Conservation (phyloP, 371 early-diverging fungal genomes). For the Batrachochytrium dendrobatidis region DNA sequence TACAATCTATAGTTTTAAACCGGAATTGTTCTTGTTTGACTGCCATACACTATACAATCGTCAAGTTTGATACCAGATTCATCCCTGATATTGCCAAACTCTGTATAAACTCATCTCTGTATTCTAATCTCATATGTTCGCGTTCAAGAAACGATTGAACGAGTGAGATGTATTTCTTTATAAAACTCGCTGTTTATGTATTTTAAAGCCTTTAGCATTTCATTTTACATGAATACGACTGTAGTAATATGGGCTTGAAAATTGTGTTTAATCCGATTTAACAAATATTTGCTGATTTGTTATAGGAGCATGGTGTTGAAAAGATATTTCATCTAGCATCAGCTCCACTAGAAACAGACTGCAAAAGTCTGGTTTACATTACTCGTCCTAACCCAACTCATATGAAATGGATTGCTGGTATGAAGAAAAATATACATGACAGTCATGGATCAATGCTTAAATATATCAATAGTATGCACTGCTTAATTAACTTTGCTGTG, state of each 20-base stretch:
- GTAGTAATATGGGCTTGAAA: neutral
- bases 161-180: too few species aligned
- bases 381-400: constrained; percentile 67
- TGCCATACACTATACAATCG: too few species aligned
- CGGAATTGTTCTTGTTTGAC: too few species aligned
- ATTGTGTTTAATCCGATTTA: neutral
- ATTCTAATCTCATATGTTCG: too few species aligned
- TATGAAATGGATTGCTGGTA: constrained; percentile 80
- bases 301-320: constrained; percentile 88
- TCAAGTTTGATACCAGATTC: too few species aligned
- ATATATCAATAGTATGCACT: neutral
- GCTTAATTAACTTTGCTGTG: neutral
- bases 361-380: constrained; percentile 70
- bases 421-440: too few species aligned
- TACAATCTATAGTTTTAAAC: too few species aligned
- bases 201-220: neutral
- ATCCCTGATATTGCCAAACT: too few species aligned
- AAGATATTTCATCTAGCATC: constrained; percentile 73
- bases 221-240: too few species aligned
- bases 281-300: neutral
- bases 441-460: neutral
- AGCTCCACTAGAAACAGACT: constrained; percentile 41
- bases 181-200: too few species aligned
- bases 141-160: too few species aligned
- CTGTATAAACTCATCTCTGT: too few species aligned